phyloP scores from a whole-genome alignment of 345 rosid genomes.

The Eucalyptus regnans region DNA sequence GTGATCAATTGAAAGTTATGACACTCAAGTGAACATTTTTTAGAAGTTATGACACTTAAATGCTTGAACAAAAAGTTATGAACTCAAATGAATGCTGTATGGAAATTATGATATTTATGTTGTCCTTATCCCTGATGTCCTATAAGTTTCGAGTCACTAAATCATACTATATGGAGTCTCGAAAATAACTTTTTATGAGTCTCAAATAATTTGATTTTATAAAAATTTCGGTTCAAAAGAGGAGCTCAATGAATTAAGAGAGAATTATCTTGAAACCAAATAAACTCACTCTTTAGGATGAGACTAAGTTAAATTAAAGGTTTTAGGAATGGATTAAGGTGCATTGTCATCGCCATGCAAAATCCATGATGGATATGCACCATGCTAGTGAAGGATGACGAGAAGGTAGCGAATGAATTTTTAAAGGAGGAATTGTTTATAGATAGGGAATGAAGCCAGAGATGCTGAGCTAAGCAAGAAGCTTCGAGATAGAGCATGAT shows the following conservation, averaged over 20 bases:
- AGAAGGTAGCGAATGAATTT: not conserved
- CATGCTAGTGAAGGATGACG: not conserved
- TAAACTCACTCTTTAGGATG: not conserved
- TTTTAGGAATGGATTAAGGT: not conserved
- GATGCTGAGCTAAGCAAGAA: not conserved
- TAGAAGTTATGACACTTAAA: not conserved
- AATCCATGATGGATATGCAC: not conserved
- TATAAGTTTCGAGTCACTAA: not conserved
- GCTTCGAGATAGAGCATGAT: not conserved
- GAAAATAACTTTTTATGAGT: not conserved
- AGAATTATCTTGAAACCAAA: not conserved
- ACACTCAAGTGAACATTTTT: no score
- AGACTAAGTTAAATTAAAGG: not conserved
- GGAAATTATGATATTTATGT: not conserved
- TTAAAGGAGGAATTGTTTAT: not conserved
- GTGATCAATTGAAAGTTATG: not conserved
- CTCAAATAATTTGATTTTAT: not conserved
- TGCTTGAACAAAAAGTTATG: not conserved
- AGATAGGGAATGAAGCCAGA: not conserved
- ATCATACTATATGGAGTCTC: not conserved
- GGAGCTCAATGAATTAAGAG: not conserved
- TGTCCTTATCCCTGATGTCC: not conserved
- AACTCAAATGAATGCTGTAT: not conserved
- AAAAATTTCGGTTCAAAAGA: no score
- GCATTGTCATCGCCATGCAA: not conserved